Percentiles rank a stretch among this genome's conserved stretches.
phyloP scores from a whole-genome alignment of 2,329 filamentous ascomycete genomes.

The Colletotrichum phormii region DNA sequence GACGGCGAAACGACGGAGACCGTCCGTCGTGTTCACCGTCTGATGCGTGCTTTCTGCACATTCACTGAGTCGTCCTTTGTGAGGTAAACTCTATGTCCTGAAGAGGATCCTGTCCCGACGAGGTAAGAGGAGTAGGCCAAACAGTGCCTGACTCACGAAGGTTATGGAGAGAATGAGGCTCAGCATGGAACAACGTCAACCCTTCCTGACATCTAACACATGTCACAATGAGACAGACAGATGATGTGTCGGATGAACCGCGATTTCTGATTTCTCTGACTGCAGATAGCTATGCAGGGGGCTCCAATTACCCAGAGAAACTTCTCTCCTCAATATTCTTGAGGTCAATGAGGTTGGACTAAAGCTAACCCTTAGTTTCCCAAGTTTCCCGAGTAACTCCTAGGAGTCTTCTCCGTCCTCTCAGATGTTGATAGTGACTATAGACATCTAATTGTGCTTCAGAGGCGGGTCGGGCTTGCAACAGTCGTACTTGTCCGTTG shows the following conservation, averaged over 20 bases:
- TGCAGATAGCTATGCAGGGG: neutral
- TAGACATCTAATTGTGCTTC: neutral
- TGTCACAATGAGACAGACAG: conserved; percentile 10
- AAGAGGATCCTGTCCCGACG: neutral
- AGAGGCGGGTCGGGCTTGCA: conserved; percentile 1
- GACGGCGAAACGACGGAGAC: neutral
- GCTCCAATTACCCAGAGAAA: neutral
- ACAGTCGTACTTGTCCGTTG: conserved; percentile 13
- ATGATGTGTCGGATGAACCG: conserved; percentile 5
- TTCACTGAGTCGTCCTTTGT: neutral
- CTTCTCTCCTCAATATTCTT: neutral
- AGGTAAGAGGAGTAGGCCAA: neutral
- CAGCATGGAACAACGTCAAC: neutral
- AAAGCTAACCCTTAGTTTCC: neutral
- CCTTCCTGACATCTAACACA: conserved; percentile 8
- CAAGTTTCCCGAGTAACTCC: neutral
- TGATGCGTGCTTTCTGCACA: conserved; percentile 8
- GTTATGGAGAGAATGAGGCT: neutral
- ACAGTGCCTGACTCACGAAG: neutral
- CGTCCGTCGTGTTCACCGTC: neutral
- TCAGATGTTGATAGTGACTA: neutral
- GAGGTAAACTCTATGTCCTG: neutral
- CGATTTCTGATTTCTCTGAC: neutral
- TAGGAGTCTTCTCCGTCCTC: neutral
- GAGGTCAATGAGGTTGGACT: neutral